Conservation (phyloP, 2,329 filamentous ascomycete genomes). For the Aureobasidium namibiae region DNA sequence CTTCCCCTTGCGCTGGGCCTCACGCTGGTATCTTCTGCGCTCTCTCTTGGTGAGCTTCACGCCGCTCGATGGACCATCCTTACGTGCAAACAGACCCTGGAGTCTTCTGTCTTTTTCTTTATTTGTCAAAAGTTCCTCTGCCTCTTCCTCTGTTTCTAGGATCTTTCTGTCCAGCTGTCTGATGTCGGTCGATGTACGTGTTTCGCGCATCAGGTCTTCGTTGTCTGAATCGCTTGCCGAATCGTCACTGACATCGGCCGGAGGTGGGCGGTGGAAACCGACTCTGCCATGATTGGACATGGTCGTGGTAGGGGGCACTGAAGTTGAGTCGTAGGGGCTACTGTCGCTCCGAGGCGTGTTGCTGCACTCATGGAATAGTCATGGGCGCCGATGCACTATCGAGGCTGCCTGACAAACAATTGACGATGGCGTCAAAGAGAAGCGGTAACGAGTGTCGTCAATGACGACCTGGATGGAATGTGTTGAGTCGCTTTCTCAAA, state of each 20-base stretch:
- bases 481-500: neutral
- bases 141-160: slow-evolving; percentile 39
- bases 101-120: slow-evolving; percentile 17
- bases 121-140: slow-evolving; percentile 33
- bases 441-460: neutral
- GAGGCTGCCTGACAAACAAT: neutral
- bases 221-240: slow-evolving; percentile 17
- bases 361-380: neutral
- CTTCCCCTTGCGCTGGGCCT: slow-evolving; percentile 22
- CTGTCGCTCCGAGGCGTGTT: neutral
- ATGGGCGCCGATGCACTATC: neutral
- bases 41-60: slow-evolving; percentile 22
- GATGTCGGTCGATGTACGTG: slow-evolving; percentile 29
- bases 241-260: neutral
- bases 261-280: slow-evolving; percentile 12
- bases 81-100: slow-evolving; percentile 22
- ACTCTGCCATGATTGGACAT: slow-evolving; percentile 14
- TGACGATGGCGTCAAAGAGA: neutral
- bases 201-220: slow-evolving; percentile 19
- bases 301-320: neutral
- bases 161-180: slow-evolving; percentile 31
- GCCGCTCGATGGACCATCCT: slow-evolving; percentile 16
- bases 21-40: slow-evolving; percentile 22
- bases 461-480: neutral
- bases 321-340: neutral